These are phyloP conservation scores for Neurospora sp. DNA, from an alignment of 495 filamentous ascomycete species.

Conservation along the genomic window DNA sequence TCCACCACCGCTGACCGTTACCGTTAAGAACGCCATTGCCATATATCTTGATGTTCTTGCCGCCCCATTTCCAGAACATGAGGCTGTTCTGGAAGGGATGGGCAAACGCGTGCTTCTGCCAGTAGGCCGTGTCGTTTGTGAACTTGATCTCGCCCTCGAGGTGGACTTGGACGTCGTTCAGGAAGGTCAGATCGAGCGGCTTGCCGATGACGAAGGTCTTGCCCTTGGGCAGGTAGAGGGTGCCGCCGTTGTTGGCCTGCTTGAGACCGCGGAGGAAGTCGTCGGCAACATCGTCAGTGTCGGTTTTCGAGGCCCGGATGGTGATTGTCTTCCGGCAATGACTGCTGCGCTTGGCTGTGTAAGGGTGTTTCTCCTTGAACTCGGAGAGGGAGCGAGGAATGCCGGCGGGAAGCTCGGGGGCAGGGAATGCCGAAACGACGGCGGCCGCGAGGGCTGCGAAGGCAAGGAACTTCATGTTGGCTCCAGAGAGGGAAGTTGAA, in stretches of 20 bases:
- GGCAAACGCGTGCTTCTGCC: slow-evolving; percentile 47
- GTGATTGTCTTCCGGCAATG: slow-evolving; percentile 31
- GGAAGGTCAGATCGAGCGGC: slow-evolving; percentile 45
- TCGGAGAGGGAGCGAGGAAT: slow-evolving; percentile 20
- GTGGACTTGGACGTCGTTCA: slow-evolving; percentile 45
- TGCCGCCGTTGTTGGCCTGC: slow-evolving; percentile 44
- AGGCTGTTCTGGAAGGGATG: slow-evolving; percentile 50
- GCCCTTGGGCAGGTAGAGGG: slow-evolving; percentile 38
- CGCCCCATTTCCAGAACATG: slow-evolving; percentile 52
- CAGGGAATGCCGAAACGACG: slow-evolving; percentile 1
- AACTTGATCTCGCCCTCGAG: slow-evolving; percentile 50
- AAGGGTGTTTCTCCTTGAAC: slow-evolving; percentile 21
- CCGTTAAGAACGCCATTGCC: slow-evolving; percentile 44
- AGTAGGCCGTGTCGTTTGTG: slow-evolving; percentile 48
- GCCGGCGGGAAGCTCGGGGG: slow-evolving; percentile 13
- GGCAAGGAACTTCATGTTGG: slow-evolving; percentile 6
- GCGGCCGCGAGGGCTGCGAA: slow-evolving; percentile 11
- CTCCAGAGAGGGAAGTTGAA: not conserved
- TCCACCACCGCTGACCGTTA: slow-evolving; percentile 37
- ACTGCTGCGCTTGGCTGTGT: not conserved
- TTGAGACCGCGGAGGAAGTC: slow-evolving; percentile 44
- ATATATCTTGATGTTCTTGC: slow-evolving; percentile 45
- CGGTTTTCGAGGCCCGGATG: slow-evolving; percentile 40
- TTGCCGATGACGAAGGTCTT: slow-evolving; percentile 46
- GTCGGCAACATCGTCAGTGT: slow-evolving; percentile 42